phyloP scores from a whole-genome alignment of 345 rosid species.

The Hevea brasiliensis region DNA sequence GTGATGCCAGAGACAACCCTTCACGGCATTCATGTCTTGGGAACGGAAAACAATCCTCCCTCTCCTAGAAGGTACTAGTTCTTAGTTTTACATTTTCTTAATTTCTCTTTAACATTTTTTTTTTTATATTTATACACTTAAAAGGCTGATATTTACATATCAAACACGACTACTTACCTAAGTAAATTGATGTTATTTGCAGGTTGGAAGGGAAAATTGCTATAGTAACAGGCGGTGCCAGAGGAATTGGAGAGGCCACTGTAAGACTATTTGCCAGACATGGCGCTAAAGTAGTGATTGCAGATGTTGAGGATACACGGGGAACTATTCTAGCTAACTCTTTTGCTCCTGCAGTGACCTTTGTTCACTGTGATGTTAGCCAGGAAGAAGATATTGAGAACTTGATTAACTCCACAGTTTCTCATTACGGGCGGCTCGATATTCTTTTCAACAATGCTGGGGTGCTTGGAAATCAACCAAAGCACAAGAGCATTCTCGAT shows the following conservation, averaged over 20 bases:
- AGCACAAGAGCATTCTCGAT: conserved; percentile 65
- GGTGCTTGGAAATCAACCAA: conserved; percentile 62
- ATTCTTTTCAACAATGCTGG: conserved; percentile 84
- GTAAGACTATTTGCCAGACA: conserved; percentile 60
- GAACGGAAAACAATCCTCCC: conserved; percentile 40
- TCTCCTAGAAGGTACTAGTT: conserved; percentile 52
- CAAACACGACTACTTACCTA: too few species aligned
- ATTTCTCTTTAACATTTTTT: too few species aligned
- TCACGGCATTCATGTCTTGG: conserved; percentile 44
- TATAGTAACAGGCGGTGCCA: conserved; percentile 76
- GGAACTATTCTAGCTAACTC: conserved; percentile 53
- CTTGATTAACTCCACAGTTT: conserved; percentile 47
- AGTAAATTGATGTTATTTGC: not conserved
- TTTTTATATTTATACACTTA: too few species aligned
- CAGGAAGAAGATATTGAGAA: conserved; percentile 62
- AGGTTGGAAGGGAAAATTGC: conserved; percentile 86
- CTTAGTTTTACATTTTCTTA: not conserved
- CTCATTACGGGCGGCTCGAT: conserved; percentile 55
- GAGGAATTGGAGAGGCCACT: conserved; percentile 81
- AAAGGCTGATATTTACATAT: too few species aligned
- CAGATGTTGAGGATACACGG: conserved; percentile 56
- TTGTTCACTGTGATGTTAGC: conserved; percentile 67
- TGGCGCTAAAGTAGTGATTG: conserved; percentile 79
- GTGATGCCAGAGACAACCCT: conserved; percentile 50
- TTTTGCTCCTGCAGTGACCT: conserved; percentile 47